Conservation (phyloP, 306 rosid species). For the Cyamopsis tetragonoloba region DNA sequence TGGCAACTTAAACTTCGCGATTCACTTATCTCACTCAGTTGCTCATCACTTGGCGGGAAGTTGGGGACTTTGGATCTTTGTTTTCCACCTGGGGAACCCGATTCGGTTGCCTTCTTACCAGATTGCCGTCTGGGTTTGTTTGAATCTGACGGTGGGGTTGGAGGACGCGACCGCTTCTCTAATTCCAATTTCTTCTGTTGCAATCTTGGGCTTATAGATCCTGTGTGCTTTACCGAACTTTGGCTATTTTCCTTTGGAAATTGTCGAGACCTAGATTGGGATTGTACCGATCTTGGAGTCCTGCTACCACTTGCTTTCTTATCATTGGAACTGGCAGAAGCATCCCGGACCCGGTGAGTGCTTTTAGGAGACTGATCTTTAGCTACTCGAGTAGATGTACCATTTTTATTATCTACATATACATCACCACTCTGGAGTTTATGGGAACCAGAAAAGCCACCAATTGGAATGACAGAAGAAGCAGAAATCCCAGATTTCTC, state of each 20-base stretch:
- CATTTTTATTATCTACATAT: conserved; percentile 35
- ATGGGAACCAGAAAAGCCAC: conserved; percentile 36
- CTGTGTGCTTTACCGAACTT: conserved; percentile 50
- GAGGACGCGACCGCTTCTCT: conserved; percentile 68
- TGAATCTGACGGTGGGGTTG: conserved; percentile 54
- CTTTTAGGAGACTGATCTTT: conserved; percentile 48
- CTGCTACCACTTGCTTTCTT: conserved; percentile 44
- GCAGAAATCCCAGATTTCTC: conserved; percentile 51
- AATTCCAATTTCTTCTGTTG: conserved; percentile 69
- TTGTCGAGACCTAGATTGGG: conserved; percentile 50
- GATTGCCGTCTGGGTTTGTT: conserved; percentile 57
- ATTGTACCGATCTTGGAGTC: conserved; percentile 37
- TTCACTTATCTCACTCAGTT: conserved; percentile 63
- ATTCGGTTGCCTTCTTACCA: conserved; percentile 44
- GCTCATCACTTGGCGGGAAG: conserved; percentile 52
- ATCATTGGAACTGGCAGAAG: conserved; percentile 45
- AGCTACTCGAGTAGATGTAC: conserved; percentile 30
- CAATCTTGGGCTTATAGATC: conserved; percentile 77
- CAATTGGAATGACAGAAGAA: conserved; percentile 53
- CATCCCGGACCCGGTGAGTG: conserved; percentile 38
- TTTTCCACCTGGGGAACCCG: conserved; percentile 53
- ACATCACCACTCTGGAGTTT: conserved; percentile 38
- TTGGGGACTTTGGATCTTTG: conserved; percentile 43
- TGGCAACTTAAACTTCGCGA: conserved; percentile 54
- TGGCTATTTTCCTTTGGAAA: conserved; percentile 37